Percentiles rank a stretch among this genome's conserved stretches.
Conservation (phyloP, 2,329 filamentous ascomycete genomes). For the Paecilomyces formosus region DNA sequence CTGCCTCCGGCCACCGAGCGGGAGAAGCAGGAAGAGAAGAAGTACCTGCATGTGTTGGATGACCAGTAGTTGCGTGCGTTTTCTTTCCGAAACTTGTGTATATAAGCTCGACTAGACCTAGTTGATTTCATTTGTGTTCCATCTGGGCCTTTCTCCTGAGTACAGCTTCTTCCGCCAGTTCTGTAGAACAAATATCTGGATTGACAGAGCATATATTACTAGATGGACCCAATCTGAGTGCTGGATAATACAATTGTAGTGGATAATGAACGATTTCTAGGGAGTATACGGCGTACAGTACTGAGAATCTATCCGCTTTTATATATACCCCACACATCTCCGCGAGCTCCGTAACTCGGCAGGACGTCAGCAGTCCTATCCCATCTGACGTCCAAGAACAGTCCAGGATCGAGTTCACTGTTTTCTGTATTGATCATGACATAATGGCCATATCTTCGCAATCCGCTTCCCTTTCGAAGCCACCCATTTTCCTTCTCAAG, state of each 20-base stretch:
- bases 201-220: background rate
- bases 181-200: background rate
- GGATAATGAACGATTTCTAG: background rate
- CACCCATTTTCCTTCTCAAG: constrained; percentile 41
- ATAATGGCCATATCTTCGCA: background rate
- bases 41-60: constrained; percentile 91
- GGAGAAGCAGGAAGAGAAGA: constrained; percentile 90
- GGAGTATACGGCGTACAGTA: background rate
- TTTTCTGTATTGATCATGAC: background rate
- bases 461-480: constrained; percentile 1
- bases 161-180: background rate
- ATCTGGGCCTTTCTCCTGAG: background rate
- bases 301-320: background rate
- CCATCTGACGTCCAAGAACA: background rate
- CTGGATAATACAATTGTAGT: background rate
- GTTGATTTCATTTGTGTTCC: constrained; percentile 18
- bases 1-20: constrained; percentile 89
- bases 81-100: constrained; percentile 26
- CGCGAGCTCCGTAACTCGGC: background rate
- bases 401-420: background rate
- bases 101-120: constrained; percentile 32
- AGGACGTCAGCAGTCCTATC: background rate
- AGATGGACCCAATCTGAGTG: background rate
- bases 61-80: constrained; percentile 56
- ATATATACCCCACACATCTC: background rate